Percentiles rank a stretch among this genome's conserved stretches.
Evolutionary conservation across 2,329 filamentous ascomycete genomes (phyloP).

Genomic region (Aureobasidium sp.): DNA sequence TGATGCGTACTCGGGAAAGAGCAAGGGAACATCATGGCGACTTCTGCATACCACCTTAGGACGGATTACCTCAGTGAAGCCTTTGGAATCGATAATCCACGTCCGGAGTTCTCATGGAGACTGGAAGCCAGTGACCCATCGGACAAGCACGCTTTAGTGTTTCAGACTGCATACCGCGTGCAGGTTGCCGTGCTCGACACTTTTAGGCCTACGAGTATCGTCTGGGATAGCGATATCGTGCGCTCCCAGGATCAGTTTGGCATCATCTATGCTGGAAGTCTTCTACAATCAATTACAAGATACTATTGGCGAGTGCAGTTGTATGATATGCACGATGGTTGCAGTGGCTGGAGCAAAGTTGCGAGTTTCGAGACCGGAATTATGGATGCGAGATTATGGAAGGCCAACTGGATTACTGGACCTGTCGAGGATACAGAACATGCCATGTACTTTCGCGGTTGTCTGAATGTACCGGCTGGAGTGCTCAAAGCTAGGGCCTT

Average conservation of each 20-base stretch:
- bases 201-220: background rate
- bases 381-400: conserved; percentile 4
- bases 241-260: background rate
- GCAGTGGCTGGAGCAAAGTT: background rate
- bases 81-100: conserved; percentile 5
- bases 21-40: background rate
- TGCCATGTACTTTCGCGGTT: conserved; percentile 2
- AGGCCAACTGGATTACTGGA: conserved; percentile 11
- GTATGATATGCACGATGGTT: background rate
- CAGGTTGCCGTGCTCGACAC: background rate
- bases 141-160: background rate
- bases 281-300: background rate
- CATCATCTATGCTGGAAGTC: background rate
- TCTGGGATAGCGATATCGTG: background rate
- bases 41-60: background rate
- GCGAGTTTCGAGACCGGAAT: background rate
- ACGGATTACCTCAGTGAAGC: background rate
- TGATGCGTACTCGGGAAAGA: background rate
- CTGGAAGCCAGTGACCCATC: background rate
- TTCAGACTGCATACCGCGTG: background rate
- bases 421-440: conserved; percentile 4
- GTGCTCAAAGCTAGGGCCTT: conserved; percentile 1
- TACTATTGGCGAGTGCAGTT: conserved; percentile 4
- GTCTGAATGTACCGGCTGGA: background rate
- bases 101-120: conserved; percentile 7